Evolutionary conservation across 148 eudicot species (phyloP).

Genomic region (Simmondsia chinensis): DNA sequence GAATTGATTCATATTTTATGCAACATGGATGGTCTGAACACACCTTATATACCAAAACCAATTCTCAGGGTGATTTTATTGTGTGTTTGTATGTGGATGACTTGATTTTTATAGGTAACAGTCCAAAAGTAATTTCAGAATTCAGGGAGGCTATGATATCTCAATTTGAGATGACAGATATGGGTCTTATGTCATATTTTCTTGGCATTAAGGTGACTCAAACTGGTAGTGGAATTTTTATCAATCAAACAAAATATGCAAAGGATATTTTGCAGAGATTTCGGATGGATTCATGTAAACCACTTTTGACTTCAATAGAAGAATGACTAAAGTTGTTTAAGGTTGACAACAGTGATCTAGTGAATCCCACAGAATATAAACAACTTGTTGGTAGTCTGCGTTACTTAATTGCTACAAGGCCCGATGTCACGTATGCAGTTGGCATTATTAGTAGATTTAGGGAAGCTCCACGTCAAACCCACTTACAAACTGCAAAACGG

Average conservation of each 20-base stretch:
- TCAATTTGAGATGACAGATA: slow-evolving; percentile 12
- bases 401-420: slow-evolving; percentile 3
- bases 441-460: slow-evolving; percentile 5
- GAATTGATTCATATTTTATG: slow-evolving; percentile 5
- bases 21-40: slow-evolving; percentile 1
- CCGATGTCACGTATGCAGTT: slow-evolving; percentile 3
- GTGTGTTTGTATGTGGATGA: slow-evolving; percentile 13
- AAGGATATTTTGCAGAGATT: slow-evolving; percentile 3
- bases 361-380: slow-evolving; percentile 1
- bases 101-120: slow-evolving; percentile 5
- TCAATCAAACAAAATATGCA: slow-evolving; percentile 8
- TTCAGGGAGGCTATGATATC: slow-evolving; percentile 8
- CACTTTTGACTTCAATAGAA: background rate
- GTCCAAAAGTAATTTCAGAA: background rate
- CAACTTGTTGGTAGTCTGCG: slow-evolving; percentile 5
- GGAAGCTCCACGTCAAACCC: background rate
- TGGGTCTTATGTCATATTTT: slow-evolving; percentile 12
- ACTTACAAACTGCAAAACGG: background rate
- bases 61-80: background rate
- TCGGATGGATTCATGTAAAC: slow-evolving; percentile 3
- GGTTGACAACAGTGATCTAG: background rate
- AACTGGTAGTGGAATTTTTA: background rate
- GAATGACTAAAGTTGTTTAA: background rate
- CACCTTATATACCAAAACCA: background rate
- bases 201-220: slow-evolving; percentile 13